Percentiles rank a stretch among this genome's conserved stretches.
Conservation (phyloP, 768 basidiomycete species). For the Tricholoma matsutake region DNA sequence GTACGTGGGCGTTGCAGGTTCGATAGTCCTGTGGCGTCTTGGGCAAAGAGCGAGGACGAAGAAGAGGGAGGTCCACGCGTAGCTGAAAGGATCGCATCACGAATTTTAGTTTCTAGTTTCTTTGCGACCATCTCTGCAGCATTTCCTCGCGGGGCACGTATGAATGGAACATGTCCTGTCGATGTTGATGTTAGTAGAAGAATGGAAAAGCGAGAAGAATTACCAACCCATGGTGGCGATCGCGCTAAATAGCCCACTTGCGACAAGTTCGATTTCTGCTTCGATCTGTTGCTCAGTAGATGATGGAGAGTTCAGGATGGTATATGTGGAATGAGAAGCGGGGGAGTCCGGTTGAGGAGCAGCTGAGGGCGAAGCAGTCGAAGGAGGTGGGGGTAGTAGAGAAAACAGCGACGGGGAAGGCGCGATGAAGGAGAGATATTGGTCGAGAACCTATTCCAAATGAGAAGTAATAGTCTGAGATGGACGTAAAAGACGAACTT, state of each 20-base stretch:
- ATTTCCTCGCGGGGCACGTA: constrained; percentile 91
- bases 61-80: constrained; percentile 55
- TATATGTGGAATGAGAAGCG: constrained; percentile 62
- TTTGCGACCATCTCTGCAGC: constrained; percentile 99
- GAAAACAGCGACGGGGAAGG: constrained; percentile 94
- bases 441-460: constrained; percentile 75
- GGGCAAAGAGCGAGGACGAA: constrained; percentile 62
- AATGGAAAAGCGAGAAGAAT: neutral
- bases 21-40: constrained; percentile 79
- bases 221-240: constrained; percentile 78
- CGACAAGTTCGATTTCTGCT: constrained; percentile 87
- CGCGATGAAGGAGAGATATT: constrained; percentile 94
- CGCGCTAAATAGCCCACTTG: constrained; percentile 88
- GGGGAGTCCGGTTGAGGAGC: constrained; percentile 32
- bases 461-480: constrained; percentile 4
- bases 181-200: constrained; percentile 3
- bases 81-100: constrained; percentile 76
- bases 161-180: constrained; percentile 87
- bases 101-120: constrained; percentile 88
- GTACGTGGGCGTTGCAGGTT: constrained; percentile 84
- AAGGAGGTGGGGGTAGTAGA: constrained; percentile 53
- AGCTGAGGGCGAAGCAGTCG: constrained; percentile 30
- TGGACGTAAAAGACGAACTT: constrained; percentile 43
- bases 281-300: constrained; percentile 91
- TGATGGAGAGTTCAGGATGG: constrained; percentile 85